phyloP scores from a whole-genome alignment of 176 grass and related monocot species.

The Urochloa ruziziensis region DNA sequence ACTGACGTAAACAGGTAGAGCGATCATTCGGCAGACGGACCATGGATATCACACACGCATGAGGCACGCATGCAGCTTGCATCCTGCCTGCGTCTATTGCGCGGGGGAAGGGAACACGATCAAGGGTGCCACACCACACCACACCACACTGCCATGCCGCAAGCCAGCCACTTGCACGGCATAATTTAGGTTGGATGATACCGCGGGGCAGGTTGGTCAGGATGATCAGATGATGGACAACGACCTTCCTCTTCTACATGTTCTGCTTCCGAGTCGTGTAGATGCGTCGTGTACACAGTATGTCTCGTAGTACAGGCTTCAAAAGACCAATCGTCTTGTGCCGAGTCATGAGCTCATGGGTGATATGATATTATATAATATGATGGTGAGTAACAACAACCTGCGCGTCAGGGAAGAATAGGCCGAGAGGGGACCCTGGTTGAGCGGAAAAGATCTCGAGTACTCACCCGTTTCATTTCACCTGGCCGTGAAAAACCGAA shows the following conservation, averaged over 20 bases:
- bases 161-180: not conserved
- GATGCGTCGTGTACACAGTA: rapidly evolving
- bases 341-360: not conserved
- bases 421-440: not conserved
- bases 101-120: not conserved
- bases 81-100: no score
- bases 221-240: constrained; percentile 1
- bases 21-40: not conserved
- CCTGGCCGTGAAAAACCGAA: no score
- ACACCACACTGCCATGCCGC: not conserved
- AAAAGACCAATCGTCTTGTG: not conserved
- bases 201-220: not conserved
- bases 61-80: not conserved
- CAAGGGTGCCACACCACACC: not conserved
- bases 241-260: not conserved
- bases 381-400: not conserved
- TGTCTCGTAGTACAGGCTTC: not conserved
- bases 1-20: not conserved
- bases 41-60: not conserved
- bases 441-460: not conserved
- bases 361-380: not conserved
- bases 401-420: not conserved
- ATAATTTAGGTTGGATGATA: not conserved
- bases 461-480: not conserved
- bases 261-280: no score